Evolutionary conservation across 1,284 basidiomycete species (phyloP).

Genomic region (Ganoderma resinaceum): DNA sequence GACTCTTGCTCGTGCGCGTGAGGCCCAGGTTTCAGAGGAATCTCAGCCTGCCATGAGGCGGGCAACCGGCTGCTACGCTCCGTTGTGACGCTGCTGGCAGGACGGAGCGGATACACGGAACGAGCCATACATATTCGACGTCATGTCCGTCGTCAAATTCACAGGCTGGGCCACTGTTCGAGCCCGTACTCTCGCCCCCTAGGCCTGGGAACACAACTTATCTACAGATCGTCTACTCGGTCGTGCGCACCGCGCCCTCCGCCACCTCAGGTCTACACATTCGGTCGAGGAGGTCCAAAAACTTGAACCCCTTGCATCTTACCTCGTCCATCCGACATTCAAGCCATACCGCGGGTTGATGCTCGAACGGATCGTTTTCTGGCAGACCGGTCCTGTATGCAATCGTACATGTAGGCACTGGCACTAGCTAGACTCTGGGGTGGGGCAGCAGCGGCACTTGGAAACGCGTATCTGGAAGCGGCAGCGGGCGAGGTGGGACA

Average conservation of each 20-base stretch:
- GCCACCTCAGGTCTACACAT: neutral
- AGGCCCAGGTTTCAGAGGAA: neutral
- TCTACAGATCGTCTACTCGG: neutral
- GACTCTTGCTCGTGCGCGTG: neutral
- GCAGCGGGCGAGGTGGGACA: neutral
- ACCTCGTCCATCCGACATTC: neutral
- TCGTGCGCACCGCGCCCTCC: neutral
- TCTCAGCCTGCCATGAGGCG: neutral
- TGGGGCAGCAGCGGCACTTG: neutral
- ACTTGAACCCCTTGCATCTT: neutral
- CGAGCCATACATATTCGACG: neutral
- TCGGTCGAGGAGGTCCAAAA: neutral
- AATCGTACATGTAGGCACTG: neutral
- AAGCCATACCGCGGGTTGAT: neutral
- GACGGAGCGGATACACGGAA: neutral
- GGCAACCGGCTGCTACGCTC: neutral
- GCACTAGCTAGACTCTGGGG: neutral
- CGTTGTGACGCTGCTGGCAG: neutral
- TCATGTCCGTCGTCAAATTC: neutral
- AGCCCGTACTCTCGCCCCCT: neutral
- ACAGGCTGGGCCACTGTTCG: neutral
- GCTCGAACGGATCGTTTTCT: conserved; percentile 3
- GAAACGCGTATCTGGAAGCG: neutral
- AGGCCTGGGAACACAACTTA: neutral
- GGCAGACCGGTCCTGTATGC: neutral